Percentiles rank a stretch among this genome's conserved stretches.
Evolutionary conservation across 345 rosid species (phyloP).

Genomic region (Leavenworthia alabamica): DNA sequence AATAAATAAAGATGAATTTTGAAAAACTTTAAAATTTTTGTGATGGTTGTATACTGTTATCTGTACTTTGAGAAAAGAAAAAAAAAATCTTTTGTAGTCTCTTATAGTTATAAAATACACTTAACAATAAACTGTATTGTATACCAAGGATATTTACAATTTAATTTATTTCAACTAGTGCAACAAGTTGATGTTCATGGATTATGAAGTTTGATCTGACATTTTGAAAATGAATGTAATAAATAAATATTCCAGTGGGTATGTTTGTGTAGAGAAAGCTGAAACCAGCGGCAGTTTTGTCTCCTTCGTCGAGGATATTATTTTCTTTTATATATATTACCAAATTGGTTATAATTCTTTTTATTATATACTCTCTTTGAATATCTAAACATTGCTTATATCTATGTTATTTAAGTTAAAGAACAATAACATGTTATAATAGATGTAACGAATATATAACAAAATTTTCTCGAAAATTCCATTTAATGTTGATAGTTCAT

Average conservation of each 20-base stretch:
- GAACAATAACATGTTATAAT: neutral
- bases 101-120: too few relatives aligned
- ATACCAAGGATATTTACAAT: neutral
- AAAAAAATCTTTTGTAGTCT: too few relatives aligned
- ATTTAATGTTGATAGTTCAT: neutral
- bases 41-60: too few relatives aligned
- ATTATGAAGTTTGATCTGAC: slow-evolving; percentile 7
- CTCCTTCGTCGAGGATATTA: neutral
- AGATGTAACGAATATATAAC: neutral
- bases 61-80: too few relatives aligned
- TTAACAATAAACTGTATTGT: too few relatives aligned
- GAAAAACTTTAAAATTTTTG: too few relatives aligned
- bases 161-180: slow-evolving; percentile 11
- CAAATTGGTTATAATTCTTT: too few relatives aligned
- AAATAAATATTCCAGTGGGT: slow-evolving; percentile 21
- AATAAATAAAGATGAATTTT: too few relatives aligned
- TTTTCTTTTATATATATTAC: neutral
- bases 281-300: slow-evolving; percentile 27
- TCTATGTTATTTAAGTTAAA: neutral
- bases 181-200: slow-evolving; percentile 9
- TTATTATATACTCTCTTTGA: too few relatives aligned
- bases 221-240: neutral
- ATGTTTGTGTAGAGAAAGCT: neutral
- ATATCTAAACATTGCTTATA: neutral
- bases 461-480: neutral